phyloP scores from a whole-genome alignment of 2,329 filamentous ascomycete genomes.

The Fusarium acutatum region DNA sequence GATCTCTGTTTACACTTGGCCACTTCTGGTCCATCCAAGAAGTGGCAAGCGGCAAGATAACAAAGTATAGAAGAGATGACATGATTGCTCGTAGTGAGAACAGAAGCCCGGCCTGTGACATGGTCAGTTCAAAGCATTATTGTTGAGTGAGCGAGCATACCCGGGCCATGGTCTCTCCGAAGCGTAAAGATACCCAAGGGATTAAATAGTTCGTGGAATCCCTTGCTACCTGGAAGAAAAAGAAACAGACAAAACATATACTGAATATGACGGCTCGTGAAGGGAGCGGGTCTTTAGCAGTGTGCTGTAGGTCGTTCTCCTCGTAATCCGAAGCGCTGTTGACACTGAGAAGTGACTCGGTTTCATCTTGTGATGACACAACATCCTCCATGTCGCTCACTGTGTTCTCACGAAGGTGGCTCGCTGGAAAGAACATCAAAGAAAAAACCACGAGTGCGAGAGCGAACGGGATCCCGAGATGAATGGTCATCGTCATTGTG shows the following conservation, averaged over 20 bases:
- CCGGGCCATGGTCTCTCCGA: neutral
- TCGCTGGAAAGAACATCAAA: neutral
- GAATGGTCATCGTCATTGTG: neutral
- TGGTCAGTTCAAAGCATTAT: neutral
- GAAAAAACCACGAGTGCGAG: neutral
- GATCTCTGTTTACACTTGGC: neutral
- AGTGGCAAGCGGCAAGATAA: neutral
- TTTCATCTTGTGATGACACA: neutral
- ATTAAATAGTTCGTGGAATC: neutral
- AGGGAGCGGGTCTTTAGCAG: neutral
- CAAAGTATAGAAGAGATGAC: neutral
- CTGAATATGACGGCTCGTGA: neutral
- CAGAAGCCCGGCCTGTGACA: neutral
- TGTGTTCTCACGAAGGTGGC: neutral
- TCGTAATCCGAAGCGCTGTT: neutral
- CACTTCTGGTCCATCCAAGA: neutral
- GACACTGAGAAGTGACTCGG: neutral
- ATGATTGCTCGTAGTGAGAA: neutral
- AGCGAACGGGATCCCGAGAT: neutral
- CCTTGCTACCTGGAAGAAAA: neutral
- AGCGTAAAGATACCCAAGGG: neutral
- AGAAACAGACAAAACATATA: neutral
- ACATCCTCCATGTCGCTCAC: neutral
- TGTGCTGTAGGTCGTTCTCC: no score
- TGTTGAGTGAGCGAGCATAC: neutral